Evolutionary conservation across 2,329 filamentous ascomycete species (phyloP).

Genomic region (Ceratocystis lukuohia): DNA sequence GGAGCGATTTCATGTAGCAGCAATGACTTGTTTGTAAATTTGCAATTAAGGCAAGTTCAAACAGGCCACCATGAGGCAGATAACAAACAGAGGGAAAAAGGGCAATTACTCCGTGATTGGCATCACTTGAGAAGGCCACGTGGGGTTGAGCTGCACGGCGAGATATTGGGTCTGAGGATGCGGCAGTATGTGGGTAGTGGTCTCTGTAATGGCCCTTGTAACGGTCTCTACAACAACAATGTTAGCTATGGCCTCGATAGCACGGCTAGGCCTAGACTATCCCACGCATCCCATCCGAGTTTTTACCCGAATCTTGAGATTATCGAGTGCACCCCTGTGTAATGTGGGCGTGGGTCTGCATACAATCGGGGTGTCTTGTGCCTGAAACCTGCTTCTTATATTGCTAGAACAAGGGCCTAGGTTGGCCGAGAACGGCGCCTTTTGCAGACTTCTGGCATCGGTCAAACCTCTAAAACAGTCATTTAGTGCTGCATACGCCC

Average conservation of each 20-base stretch:
- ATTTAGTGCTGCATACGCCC: neutral
- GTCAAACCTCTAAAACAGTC: neutral
- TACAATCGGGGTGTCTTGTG: neutral
- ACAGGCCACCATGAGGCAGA: neutral
- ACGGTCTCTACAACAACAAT: neutral
- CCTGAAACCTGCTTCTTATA: neutral
- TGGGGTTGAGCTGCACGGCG: neutral
- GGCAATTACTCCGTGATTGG: neutral
- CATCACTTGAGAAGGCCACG: neutral
- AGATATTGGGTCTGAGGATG: too few relatives aligned
- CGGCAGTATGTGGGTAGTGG: neutral
- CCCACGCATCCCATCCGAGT: too few relatives aligned
- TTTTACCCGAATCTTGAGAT: neutral
- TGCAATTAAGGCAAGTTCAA: neutral
- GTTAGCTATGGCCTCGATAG: neutral
- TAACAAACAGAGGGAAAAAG: neutral
- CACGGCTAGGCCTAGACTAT: neutral
- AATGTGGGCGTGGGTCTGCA: neutral
- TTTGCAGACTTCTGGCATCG: neutral
- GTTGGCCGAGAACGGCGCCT: neutral
- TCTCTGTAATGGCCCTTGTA: neutral
- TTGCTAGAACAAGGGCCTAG: neutral
- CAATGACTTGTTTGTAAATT: neutral
- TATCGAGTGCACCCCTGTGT: constrained; percentile 1
- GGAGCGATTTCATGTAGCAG: neutral